Base-by-base conservation (phyloP, 805 yeast species). In the Zygosaccharomyces bailii region DNA sequence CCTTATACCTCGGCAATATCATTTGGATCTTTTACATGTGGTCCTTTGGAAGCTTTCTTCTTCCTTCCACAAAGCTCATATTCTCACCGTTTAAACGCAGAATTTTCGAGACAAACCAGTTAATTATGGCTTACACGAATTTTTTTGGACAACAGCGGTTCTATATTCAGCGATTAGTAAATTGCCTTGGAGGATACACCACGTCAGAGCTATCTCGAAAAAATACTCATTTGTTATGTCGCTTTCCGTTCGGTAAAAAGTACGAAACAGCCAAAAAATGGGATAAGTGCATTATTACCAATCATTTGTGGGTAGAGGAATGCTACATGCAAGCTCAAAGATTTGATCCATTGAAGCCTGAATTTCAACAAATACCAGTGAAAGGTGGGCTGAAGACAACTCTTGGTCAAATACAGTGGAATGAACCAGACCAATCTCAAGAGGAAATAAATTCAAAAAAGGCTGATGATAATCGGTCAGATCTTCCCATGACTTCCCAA, bases 221-320 rank as follows among this genome's bases (percentile, higher is more conserved):
- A 7, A 86, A 87, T 54, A 82, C 95, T 4, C 86, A 80, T 60
- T 69, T 91, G 24, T 72, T 91, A 3, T 79, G 86, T 1, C 83
- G 89, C 0, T 73, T 72, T 25, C 74, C 84, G 0, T 60, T 59
- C 11, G 97, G 99, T 1, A 77, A 74, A 44, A 91, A 91, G 65
- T 87, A 76, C 56, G 75, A 74, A 8, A 87, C 89, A 13, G 95
- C 93, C 0, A 59, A 69, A 27, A 73, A 74, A 49, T 89, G 96
- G 96, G 52, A 48, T 8, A 38, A 42, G 3, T 58, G 64, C 33
- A 48, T 42, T 4, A 66, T 86, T 17, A 72, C 73, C 23, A 89
- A 85, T 57, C 96, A 88, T 63, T 58, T 82, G 10, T 91, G 99
- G 99, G 65, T 91, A 10, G 98, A 91, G 57, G 90, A 86, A 43